Evolutionary conservation across 2,329 filamentous ascomycete genomes (phyloP).

Genomic region (Sordariomycetes sp.): DNA sequence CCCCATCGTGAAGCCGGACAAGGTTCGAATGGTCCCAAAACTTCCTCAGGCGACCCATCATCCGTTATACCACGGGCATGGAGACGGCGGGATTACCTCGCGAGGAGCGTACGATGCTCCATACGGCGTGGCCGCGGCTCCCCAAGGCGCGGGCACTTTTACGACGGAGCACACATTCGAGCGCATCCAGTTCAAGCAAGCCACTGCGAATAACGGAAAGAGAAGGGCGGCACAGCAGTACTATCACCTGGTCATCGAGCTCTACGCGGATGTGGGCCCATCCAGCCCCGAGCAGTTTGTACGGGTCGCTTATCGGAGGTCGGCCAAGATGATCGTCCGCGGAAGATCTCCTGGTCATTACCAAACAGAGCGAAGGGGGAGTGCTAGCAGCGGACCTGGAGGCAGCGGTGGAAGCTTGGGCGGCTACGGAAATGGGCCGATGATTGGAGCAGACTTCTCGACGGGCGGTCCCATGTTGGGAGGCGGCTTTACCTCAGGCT

Average conservation of each 20-base stretch:
- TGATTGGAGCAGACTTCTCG: constrained; percentile 27
- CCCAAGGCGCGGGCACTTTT: constrained; percentile 20
- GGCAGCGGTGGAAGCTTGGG: constrained; percentile 55
- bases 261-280: constrained; percentile 58
- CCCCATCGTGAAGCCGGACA: constrained; percentile 64
- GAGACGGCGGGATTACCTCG: constrained; percentile 5
- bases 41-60: constrained; percentile 40
- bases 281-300: constrained; percentile 45
- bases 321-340: constrained; percentile 77
- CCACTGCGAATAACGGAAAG: constrained; percentile 90
- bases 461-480: constrained; percentile 26
- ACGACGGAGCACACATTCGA: constrained; percentile 61
- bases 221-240: constrained; percentile 83
- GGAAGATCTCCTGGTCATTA: constrained; percentile 76
- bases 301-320: constrained; percentile 62
- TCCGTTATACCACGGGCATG: constrained; percentile 25
- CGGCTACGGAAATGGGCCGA: constrained; percentile 27
- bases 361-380: constrained; percentile 58
- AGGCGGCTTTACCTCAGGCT: constrained; percentile 22
- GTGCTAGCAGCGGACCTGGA: constrained; percentile 55
- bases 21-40: constrained; percentile 56
- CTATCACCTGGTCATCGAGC: constrained; percentile 81
- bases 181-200: constrained; percentile 88
- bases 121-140: constrained; percentile 13
- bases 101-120: constrained; percentile 28